Evolutionary conservation across 2,329 filamentous ascomycete species (phyloP).

Genomic region (Verticillium nonalfalfae): DNA sequence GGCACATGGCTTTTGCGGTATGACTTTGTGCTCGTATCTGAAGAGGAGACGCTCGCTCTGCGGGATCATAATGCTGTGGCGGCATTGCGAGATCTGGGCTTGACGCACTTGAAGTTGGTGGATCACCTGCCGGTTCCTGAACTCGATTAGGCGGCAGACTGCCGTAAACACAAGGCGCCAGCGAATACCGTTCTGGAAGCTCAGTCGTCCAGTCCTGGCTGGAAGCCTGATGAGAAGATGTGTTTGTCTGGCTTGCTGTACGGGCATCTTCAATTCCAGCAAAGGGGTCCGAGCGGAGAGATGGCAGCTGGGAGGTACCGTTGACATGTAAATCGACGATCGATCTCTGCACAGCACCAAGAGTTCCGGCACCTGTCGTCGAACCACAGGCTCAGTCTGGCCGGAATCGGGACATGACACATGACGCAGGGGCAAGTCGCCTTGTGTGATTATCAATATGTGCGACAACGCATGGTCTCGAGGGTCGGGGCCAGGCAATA

Average conservation of each 20-base stretch:
- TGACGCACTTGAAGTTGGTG: conserved; percentile 60
- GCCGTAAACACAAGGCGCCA: too few relatives aligned
- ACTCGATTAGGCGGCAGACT: conserved; percentile 25
- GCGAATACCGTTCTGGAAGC: not conserved
- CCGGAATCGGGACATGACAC: not conserved
- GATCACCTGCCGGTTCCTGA: conserved; percentile 74
- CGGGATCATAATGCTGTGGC: conserved; percentile 58
- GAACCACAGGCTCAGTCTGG: not conserved
- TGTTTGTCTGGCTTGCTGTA: too few relatives aligned
- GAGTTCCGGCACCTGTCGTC: not conserved
- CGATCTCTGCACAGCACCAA: not conserved
- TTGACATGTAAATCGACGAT: not conserved
- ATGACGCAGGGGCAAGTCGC: not conserved
- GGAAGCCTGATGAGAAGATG: too few relatives aligned
- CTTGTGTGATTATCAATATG: not conserved
- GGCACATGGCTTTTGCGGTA: conserved; percentile 60
- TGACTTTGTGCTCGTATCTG: conserved; percentile 71
- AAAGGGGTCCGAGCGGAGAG: not conserved
- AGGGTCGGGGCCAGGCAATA: not conserved
- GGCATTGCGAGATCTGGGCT: conserved; percentile 60
- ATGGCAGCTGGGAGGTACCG: not conserved
- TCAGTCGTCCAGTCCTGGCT: not conserved
- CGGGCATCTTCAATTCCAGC: too few relatives aligned
- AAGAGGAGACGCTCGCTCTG: conserved; percentile 61
- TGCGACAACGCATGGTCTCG: not conserved